phyloP scores from a whole-genome alignment of 192 early-diverging fungal genomes.

The Backusella macrospora region DNA sequence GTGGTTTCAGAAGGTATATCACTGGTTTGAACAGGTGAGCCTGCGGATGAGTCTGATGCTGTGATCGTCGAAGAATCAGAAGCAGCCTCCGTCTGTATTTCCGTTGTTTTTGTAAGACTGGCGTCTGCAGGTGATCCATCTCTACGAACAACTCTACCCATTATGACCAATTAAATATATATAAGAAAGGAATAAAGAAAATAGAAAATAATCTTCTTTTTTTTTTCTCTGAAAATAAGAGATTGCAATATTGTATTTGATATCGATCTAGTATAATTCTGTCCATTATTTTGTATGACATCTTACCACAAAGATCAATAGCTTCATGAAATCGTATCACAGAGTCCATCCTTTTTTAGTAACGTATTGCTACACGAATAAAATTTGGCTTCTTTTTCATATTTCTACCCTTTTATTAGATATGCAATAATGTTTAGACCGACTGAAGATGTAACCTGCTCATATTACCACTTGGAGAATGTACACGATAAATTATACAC shows the following conservation, averaged over 20 bases:
- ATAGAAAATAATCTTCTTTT: not conserved
- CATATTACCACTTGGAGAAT: not conserved
- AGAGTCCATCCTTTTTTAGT: not conserved
- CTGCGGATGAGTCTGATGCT: not conserved
- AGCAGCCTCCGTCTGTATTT: not conserved
- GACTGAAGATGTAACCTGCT: not conserved
- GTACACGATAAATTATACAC: not conserved
- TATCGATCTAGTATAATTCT: not conserved
- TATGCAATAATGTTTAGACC: constrained; percentile 7
- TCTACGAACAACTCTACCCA: constrained; percentile 2
- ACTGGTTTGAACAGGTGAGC: not conserved
- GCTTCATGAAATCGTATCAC: constrained; percentile 1
- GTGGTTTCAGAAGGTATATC: not conserved
- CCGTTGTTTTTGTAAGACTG: not conserved
- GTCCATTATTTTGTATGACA: not conserved
- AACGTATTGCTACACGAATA: not conserved
- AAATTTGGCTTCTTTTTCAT: not conserved
- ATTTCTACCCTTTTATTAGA: not conserved
- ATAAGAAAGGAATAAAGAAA: not conserved
- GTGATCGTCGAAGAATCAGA: not conserved
- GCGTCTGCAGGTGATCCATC: not conserved
- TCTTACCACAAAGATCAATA: constrained; percentile 10
- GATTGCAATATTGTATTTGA: not conserved
- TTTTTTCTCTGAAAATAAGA: not conserved
- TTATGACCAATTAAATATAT: not conserved